Conservation (phyloP, 208 protist species). For the Leishmania arabica region DNA sequence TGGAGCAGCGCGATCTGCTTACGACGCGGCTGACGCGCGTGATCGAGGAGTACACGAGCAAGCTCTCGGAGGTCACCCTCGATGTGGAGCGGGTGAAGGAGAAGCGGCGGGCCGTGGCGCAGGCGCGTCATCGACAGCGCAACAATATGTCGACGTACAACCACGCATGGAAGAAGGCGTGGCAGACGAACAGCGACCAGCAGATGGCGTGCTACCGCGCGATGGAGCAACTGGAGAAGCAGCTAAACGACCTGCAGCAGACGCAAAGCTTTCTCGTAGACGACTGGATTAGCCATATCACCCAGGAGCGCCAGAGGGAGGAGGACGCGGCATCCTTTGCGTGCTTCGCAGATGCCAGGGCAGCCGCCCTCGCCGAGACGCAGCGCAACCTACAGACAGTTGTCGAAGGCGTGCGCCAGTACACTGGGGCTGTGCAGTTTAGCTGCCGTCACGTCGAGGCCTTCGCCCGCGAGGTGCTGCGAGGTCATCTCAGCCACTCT, state of each 20-base stretch:
- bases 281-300: slow-evolving; percentile 52
- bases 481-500: slow-evolving; percentile 28
- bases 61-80: slow-evolving; percentile 16
- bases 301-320: slow-evolving; percentile 51
- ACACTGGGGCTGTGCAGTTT: slow-evolving; percentile 36
- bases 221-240: slow-evolving; percentile 76
- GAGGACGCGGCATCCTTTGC: slow-evolving; percentile 59
- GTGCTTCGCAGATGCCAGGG: slow-evolving; percentile 49
- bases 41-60: slow-evolving; percentile 14
- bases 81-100: slow-evolving; percentile 50
- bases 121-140: slow-evolving; percentile 37
- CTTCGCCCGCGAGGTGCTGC: slow-evolving; percentile 46
- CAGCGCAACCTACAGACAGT: slow-evolving; percentile 38
- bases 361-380: slow-evolving; percentile 49
- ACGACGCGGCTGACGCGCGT: slow-evolving; percentile 11
- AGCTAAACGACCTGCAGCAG: slow-evolving; percentile 47
- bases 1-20: slow-evolving; percentile 33
- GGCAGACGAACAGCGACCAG: slow-evolving; percentile 62
- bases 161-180: slow-evolving; percentile 47
- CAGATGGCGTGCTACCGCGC: slow-evolving; percentile 63
- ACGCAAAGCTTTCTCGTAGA: slow-evolving; percentile 52
- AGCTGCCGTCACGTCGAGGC: slow-evolving; percentile 37
- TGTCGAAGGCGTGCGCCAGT: slow-evolving; percentile 27
- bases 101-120: slow-evolving; percentile 29
- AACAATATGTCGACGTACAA: slow-evolving; percentile 41